Evolutionary conservation across 2,329 filamentous ascomycete species (phyloP).

Genomic region (Magnaporthiopsis rhizophila): DNA sequence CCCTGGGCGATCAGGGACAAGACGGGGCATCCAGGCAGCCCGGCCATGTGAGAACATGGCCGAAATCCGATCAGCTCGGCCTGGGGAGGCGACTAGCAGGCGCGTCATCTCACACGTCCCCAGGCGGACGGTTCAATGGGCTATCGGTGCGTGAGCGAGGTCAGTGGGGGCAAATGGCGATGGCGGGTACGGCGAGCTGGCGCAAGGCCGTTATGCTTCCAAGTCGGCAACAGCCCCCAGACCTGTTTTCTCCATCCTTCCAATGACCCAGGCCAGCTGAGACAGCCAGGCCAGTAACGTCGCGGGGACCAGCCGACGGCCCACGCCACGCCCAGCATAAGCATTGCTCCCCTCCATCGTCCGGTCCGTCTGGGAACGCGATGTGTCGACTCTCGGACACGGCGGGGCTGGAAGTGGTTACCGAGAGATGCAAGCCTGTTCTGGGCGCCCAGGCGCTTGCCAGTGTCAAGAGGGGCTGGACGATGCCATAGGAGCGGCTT

Average conservation of each 20-base stretch:
- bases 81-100: background rate
- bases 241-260: background rate
- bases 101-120: background rate
- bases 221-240: too few species aligned
- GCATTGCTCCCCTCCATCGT: too few species aligned
- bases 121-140: background rate
- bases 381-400: background rate
- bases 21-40: background rate
- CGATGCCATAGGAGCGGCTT: background rate
- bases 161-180: background rate
- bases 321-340: background rate
- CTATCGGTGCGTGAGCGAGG: background rate
- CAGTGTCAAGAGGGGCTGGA: background rate
- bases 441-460: constrained; percentile 1
- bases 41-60: too few species aligned
- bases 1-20: background rate
- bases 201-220: background rate
- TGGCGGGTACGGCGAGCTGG: background rate
- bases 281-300: background rate
- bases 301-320: background rate
- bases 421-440: background rate
- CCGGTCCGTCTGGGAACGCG: background rate
- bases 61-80: background rate
- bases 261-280: too few species aligned
- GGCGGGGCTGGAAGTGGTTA: background rate